Evolutionary conservation across 768 basidiomycete genomes (phyloP), one percentile per base, ranked within the genome.

Genomic region (Macrolepiota fuliginosa): DNA sequence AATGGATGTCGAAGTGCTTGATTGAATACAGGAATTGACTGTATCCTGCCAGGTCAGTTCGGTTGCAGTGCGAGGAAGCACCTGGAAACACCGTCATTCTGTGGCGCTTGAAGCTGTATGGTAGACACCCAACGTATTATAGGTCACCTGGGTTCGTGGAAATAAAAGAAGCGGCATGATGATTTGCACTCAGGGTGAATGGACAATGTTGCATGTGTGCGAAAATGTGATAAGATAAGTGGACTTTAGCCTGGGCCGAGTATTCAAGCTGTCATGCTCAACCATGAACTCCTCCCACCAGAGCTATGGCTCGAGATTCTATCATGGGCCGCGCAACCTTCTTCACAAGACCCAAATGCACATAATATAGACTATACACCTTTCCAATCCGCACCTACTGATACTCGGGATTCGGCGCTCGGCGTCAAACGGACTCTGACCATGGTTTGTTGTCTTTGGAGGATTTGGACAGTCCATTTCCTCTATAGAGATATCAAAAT

Each of bases 361-460:
- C 70, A 72, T 46, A 49, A 62, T 27, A 54, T 69, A 29, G 64
- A 65, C 27, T 83, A 86, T 66, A 66, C 67, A 24, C 85, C 86
- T 1, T 89, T 89, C 71, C 75, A 79, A 40, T 66, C 69, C 1
- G 64, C 75, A 35, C 68, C 73, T 52, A 61, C 69, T 62, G 69
- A 78, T 54, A 62, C 36, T 24, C 63, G 56, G 27, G 72, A 74
- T 62, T 45, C 69, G n/a, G 69, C 64, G 39, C 58, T 81, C 35
- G 67, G 67, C 27, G 75, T 77, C 29, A 79, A 76, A 68, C 69
- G 70, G 39, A 68, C 77, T 2, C 71, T 89, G 52, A 76, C 80
- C 47, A 74, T 79, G 57, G 87, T 89, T 35, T 89, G 86, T 70
- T 80, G 77, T 54, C 70, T 75, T 32, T 89, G 88, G 87, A 77